Percentiles rank a stretch among this genome's conserved stretches.
Conservation (phyloP, 2,329 filamentous ascomycete species). For the Rosellinia necatrix region DNA sequence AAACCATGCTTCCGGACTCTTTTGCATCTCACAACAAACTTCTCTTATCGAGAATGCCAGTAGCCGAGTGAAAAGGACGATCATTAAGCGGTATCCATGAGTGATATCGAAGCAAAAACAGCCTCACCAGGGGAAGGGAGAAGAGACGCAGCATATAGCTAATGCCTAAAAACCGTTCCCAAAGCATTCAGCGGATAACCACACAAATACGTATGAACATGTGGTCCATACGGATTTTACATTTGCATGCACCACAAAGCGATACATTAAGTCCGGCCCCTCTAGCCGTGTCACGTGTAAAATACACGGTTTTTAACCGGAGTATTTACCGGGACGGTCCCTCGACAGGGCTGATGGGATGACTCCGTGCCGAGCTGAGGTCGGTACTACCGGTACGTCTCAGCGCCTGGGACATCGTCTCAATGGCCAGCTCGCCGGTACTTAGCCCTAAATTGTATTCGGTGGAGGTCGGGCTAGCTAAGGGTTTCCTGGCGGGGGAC, state of each 20-base stretch:
- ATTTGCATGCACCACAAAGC: not conserved
- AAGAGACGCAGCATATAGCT: constrained; percentile 19
- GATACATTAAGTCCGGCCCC: not conserved
- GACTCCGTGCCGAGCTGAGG: constrained; percentile 61
- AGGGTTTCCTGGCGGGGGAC: constrained; percentile 63
- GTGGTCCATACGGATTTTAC: not conserved
- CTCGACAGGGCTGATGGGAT: constrained; percentile 63
- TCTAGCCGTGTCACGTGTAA: not conserved
- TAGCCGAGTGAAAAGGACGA: constrained; percentile 2
- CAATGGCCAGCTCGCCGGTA: constrained; percentile 74
- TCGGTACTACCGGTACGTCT: constrained; percentile 85
- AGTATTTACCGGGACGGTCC: constrained; percentile 38
- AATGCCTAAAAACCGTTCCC: not conserved
- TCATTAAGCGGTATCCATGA: constrained; percentile 39
- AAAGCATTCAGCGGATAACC: not conserved
- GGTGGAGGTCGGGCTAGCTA: constrained; percentile 67
- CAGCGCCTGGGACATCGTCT: constrained; percentile 92
- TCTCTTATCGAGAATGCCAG: constrained; percentile 7
- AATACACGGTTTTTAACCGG: not conserved
- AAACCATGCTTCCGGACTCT: not conserved
- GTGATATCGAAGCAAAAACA: constrained; percentile 23
- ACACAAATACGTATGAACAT: constrained; percentile 7
- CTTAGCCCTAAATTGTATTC: constrained; percentile 56
- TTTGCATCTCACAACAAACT: not conserved
- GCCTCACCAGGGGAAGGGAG: not conserved